phyloP scores from a whole-genome alignment of 179 eudicot species.

The Monotropa hypopitys region DNA sequence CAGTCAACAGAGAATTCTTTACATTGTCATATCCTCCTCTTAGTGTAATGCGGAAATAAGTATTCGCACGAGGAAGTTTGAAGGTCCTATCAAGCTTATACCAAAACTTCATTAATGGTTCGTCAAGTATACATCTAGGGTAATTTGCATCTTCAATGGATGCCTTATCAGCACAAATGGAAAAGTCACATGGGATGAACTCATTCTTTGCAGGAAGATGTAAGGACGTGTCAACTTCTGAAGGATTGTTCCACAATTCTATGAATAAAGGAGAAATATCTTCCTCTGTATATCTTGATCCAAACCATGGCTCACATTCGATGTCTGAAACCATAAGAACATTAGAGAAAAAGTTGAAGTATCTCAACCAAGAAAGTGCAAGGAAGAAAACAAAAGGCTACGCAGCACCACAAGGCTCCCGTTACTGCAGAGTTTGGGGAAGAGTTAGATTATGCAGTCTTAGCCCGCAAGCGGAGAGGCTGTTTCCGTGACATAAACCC shows the following conservation, averaged over 20 bases:
- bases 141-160: slow-evolving; percentile 25
- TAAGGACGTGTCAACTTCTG: slow-evolving; percentile 50
- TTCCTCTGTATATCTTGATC: slow-evolving; percentile 66
- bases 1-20: slow-evolving; percentile 68
- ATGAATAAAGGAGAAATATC: slow-evolving; percentile 49
- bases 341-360: background rate
- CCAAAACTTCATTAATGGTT: slow-evolving; percentile 72
- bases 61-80: slow-evolving; percentile 89
- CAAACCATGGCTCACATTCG: slow-evolving; percentile 84
- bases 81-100: slow-evolving; percentile 78
- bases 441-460: too few relatives aligned
- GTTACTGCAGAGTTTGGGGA: too few relatives aligned
- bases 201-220: slow-evolving; percentile 85
- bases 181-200: slow-evolving; percentile 71
- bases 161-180: slow-evolving; percentile 44
- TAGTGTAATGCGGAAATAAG: slow-evolving; percentile 75
- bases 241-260: slow-evolving; percentile 71
- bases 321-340: slow-evolving; percentile 27
- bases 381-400: too few relatives aligned
- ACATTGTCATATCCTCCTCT: slow-evolving; percentile 55
- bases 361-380: background rate
- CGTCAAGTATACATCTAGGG: slow-evolving; percentile 80
- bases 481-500: too few relatives aligned
- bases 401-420: too few relatives aligned
- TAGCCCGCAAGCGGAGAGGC: too few relatives aligned